Evolutionary conservation across 225 moss, liverwort and hornwort genomes (phyloP).

Genomic region (Bryum argenteum): DNA sequence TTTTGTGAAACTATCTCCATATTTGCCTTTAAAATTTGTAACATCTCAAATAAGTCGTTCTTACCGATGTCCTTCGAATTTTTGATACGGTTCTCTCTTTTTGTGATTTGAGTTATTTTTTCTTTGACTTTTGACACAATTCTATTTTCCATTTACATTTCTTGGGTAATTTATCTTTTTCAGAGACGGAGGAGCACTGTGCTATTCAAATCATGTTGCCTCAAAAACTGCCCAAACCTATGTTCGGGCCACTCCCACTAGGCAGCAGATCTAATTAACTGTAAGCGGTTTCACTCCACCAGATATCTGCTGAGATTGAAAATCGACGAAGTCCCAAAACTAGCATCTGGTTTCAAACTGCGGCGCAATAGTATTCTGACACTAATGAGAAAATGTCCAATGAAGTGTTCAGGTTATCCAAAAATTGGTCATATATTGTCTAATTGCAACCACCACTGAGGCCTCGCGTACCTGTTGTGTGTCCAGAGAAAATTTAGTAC

Average conservation of each 20-base stretch:
- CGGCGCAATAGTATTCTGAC: background rate
- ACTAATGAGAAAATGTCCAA: background rate
- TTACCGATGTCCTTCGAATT: too few relatives aligned
- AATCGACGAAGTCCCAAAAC: background rate
- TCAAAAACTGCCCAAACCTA: background rate
- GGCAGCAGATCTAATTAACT: background rate
- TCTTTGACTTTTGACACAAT: too few relatives aligned
- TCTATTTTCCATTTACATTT: too few relatives aligned
- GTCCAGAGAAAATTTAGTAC: background rate
- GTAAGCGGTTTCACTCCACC: background rate
- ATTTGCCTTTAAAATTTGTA: too few relatives aligned
- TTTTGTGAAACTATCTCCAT: too few relatives aligned
- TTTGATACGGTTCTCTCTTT: too few relatives aligned
- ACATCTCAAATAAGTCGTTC: too few relatives aligned
- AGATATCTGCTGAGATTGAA: background rate
- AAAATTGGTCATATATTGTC: background rate
- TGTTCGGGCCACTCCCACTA: background rate
- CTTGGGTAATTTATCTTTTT: too few relatives aligned
- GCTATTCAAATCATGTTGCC: background rate
- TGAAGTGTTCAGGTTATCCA: conserved; percentile 1
- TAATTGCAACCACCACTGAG: background rate
- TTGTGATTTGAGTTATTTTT: too few relatives aligned
- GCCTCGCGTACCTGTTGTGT: background rate
- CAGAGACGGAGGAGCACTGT: too few relatives aligned
- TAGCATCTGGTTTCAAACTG: background rate